Evolutionary conservation across 768 basidiomycete species (phyloP).

Genomic region (Boletus vinaceobasis): DNA sequence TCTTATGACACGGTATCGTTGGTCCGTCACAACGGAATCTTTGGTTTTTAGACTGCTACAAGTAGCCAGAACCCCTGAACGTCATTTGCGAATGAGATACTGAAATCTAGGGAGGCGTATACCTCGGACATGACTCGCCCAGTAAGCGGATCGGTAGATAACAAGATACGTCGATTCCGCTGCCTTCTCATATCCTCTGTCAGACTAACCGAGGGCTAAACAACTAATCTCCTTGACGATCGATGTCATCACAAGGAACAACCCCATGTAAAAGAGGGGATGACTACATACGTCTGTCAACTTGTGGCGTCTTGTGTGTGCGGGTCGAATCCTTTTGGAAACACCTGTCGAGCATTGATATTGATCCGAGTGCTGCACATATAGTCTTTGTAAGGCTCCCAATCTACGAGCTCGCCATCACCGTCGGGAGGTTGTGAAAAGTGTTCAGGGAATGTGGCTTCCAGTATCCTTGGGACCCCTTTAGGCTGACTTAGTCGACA

Average conservation of each 20-base stretch:
- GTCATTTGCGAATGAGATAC: not conserved
- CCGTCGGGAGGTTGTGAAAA: conserved; percentile 34
- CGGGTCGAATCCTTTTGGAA: conserved; percentile 64
- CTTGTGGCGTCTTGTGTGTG: not conserved
- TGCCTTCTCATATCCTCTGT: conserved; percentile 6
- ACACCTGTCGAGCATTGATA: conserved; percentile 88
- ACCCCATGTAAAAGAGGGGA: not conserved
- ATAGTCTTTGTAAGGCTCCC: conserved; percentile 63
- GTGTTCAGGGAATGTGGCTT: conserved; percentile 69
- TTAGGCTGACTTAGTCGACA: not conserved
- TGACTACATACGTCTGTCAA: not conserved
- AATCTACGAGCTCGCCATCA: conserved; percentile 37
- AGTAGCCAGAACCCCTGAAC: not conserved
- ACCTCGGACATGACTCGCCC: conserved; percentile 7
- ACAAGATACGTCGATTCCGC: not conserved
- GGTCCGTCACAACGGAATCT: conserved; percentile 13
- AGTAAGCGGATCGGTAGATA: conserved; percentile 12
- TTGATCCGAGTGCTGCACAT: conserved; percentile 75
- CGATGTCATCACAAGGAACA: conserved; percentile 1
- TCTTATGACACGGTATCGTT: conserved; percentile 23
- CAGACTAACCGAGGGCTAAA: not conserved
- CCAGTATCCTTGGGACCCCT: conserved; percentile 89
- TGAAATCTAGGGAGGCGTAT: not conserved
- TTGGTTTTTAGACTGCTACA: not conserved
- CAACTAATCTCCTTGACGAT: not conserved